Conservation (phyloP, 768 basidiomycete genomes). For the Xerocomellus intermedius region DNA sequence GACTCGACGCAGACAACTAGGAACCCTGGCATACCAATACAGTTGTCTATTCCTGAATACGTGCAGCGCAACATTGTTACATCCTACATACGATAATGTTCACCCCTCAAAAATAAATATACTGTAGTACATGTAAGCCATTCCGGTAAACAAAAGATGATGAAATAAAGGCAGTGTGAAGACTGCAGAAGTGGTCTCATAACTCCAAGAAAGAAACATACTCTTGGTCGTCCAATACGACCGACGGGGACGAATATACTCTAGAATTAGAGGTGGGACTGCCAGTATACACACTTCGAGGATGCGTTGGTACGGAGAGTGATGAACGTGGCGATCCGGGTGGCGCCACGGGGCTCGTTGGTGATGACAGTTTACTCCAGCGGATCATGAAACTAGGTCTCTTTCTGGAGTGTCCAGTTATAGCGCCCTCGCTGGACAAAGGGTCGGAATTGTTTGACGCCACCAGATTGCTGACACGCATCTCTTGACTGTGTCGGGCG, state of each 20-base stretch:
- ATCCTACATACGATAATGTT: not conserved
- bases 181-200: not conserved
- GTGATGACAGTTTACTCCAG: not conserved
- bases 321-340: not conserved
- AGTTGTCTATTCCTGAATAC: not conserved
- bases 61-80: not conserved
- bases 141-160: not conserved
- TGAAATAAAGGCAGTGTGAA: not conserved
- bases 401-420: not conserved
- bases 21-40: not conserved
- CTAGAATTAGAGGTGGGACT: not conserved
- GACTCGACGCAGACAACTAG: too few species aligned
- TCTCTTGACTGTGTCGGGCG: not conserved
- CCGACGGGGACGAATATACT: not conserved
- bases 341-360: not conserved
- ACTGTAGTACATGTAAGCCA: not conserved
- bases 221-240: conserved; percentile 16
- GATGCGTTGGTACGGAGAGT: not conserved
- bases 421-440: not conserved
- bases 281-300: not conserved
- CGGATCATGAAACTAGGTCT: not conserved
- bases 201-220: conserved; percentile 29
- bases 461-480: not conserved
- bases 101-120: not conserved
- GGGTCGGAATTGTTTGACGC: conserved; percentile 5